A percentile compares a stretch with the other conserved stretches of the same genome.
Conservation (phyloP, 2,329 filamentous ascomycete genomes). For the Triangularia setosa region DNA sequence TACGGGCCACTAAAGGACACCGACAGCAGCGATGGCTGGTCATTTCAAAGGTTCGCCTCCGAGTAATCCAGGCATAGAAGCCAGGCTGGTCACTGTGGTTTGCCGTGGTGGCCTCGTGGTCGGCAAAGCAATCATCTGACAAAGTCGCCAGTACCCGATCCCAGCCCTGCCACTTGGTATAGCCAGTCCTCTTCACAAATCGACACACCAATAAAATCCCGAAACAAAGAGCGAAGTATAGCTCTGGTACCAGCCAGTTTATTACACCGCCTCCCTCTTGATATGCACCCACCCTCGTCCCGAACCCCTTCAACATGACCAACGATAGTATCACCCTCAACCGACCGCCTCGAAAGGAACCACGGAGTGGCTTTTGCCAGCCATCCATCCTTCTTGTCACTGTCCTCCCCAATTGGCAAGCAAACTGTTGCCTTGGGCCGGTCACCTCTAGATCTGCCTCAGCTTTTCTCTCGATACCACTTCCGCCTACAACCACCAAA, state of each 20-base stretch:
- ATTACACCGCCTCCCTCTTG: not conserved
- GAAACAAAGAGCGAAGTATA: slow-evolving; percentile 4
- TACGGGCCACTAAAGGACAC: not conserved
- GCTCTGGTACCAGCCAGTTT: slow-evolving; percentile 4
- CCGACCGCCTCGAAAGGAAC: too few relatives aligned
- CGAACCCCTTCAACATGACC: slow-evolving; percentile 15
- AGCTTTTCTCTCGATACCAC: too few relatives aligned
- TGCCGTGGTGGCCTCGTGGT: slow-evolving; percentile 14
- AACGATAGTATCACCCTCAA: too few relatives aligned
- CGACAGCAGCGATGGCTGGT: slow-evolving; percentile 6
- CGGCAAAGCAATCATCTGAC: not conserved
- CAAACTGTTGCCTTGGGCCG: too few relatives aligned
- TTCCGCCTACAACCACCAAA: too few relatives aligned
- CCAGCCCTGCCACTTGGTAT: slow-evolving; percentile 8
- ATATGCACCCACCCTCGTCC: slow-evolving; percentile 15
- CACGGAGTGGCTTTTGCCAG: too few relatives aligned
- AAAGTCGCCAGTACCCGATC: not conserved
- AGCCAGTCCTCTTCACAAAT: slow-evolving; percentile 7
- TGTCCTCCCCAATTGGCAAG: too few relatives aligned
- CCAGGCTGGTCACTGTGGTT: slow-evolving; percentile 12
- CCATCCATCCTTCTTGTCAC: too few relatives aligned
- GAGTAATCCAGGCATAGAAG: slow-evolving; percentile 2
- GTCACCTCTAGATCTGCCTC: too few relatives aligned
- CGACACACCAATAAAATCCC: slow-evolving; percentile 4
- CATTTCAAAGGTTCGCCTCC: slow-evolving; percentile 11